Evolutionary conservation across 306 rosid genomes (phyloP).

Genomic region (Purshia tridentata): DNA sequence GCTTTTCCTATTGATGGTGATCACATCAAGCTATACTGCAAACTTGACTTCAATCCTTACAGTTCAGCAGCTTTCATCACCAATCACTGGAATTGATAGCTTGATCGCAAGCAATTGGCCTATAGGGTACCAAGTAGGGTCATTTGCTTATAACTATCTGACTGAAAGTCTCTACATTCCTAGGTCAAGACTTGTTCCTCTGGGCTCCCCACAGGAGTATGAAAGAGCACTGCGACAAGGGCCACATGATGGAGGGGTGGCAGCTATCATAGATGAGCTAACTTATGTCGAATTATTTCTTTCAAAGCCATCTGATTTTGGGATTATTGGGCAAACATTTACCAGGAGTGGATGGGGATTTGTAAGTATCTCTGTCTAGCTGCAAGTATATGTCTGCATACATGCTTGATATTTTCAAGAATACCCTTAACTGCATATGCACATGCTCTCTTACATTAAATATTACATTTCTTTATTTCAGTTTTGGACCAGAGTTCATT

Average conservation of each 20-base stretch:
- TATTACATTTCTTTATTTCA: not conserved
- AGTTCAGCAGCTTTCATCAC: constrained; percentile 81
- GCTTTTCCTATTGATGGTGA: constrained; percentile 94
- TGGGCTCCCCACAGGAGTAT: constrained; percentile 82
- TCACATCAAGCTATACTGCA: constrained; percentile 92
- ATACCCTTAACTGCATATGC: not conserved
- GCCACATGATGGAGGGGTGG: constrained; percentile 83
- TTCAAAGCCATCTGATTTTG: constrained; percentile 64
- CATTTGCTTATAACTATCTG: constrained; percentile 80
- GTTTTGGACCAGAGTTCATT: not conserved
- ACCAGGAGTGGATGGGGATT: constrained; percentile 94
- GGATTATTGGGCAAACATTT: constrained; percentile 81
- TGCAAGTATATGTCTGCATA: constrained; percentile 9
- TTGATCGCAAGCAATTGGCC: constrained; percentile 70
- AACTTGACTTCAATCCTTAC: constrained; percentile 94
- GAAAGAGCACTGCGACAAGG: constrained; percentile 70
- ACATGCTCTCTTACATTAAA: not conserved
- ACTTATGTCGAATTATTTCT: constrained; percentile 77
- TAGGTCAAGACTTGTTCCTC: constrained; percentile 64
- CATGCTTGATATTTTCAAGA: not conserved
- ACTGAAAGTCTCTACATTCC: constrained; percentile 62
- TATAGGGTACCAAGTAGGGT: constrained; percentile 94
- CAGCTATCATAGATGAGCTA: constrained; percentile 87
- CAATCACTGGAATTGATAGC: constrained; percentile 86
- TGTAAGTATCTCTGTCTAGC: constrained; percentile 58